Evolutionary conservation across 1,139 yeast genomes (phyloP).

Genomic region (Taiozyma sp.): DNA sequence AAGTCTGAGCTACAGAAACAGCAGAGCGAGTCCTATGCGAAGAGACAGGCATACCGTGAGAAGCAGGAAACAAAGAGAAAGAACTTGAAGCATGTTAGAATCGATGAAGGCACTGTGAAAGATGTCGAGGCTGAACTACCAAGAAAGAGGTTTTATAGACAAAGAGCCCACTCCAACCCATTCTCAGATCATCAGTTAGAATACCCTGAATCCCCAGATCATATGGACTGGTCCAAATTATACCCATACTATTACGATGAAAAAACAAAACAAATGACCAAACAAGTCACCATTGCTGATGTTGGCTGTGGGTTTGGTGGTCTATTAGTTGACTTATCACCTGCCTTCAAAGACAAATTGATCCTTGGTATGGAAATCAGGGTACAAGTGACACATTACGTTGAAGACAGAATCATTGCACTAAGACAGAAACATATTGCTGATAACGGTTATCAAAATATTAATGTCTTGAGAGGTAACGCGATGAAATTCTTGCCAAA

Average conservation of each 20-base stretch:
- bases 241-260: constrained; percentile 57
- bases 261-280: constrained; percentile 32
- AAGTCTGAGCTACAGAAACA: constrained; percentile 17
- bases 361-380: constrained; percentile 96
- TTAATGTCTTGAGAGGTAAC: constrained; percentile 87
- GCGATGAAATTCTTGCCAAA: constrained; percentile 98
- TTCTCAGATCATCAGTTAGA: constrained; percentile 92
- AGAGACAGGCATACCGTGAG: constrained; percentile 30
- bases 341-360: constrained; percentile 64
- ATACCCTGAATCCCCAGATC: constrained; percentile 74
- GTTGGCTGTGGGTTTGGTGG: constrained; percentile 99
- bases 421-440: constrained; percentile 47
- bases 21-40: constrained; percentile 18
- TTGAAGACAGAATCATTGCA: constrained; percentile 91
- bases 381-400: constrained; percentile 95
- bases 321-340: constrained; percentile 70
- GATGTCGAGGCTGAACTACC: constrained; percentile 45
- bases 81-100: constrained; percentile 30
- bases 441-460: constrained; percentile 56
- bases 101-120: constrained; percentile 15
- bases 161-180: constrained; percentile 97
- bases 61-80: constrained; percentile 25
- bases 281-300: constrained; percentile 84
- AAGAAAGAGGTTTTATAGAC: constrained; percentile 85
- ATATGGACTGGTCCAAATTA: constrained; percentile 80